phyloP scores from a whole-genome alignment of 345 rosid species.

The Arabis hirsuta region DNA sequence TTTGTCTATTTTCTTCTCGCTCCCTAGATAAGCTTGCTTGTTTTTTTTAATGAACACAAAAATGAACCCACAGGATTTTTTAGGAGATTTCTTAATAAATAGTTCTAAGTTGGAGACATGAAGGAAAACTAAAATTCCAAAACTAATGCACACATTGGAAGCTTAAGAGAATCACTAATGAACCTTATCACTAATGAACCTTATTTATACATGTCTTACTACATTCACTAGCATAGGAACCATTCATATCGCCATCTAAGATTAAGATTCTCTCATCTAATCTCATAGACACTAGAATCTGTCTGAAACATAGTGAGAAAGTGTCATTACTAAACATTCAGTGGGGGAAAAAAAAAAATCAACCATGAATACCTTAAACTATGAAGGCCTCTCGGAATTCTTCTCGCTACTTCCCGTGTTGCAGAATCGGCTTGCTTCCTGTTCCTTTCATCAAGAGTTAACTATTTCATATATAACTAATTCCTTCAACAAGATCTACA shows the following conservation, averaged over 20 bases:
- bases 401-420: neutral
- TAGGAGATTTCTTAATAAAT: conserved; percentile 4
- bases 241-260: too few relatives aligned
- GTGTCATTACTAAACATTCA: neutral
- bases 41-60: neutral
- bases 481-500: too few relatives aligned
- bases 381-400: neutral
- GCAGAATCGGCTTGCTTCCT: neutral
- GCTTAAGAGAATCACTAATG: neutral
- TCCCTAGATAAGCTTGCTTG: neutral
- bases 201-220: neutral
- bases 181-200: neutral
- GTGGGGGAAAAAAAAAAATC: too few relatives aligned
- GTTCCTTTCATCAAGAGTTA: too few relatives aligned
- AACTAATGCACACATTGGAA: conserved; percentile 8
- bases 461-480: too few relatives aligned
- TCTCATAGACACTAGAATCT: neutral
- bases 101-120: neutral
- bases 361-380: neutral
- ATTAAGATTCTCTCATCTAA: neutral
- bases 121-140: neutral
- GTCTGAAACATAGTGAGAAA: neutral
- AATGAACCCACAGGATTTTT: neutral
- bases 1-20: neutral
- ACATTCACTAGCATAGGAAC: conserved; percentile 2